Evolutionary conservation across 495 filamentous ascomycete species (phyloP).

Genomic region (Penicillium turbatum): DNA sequence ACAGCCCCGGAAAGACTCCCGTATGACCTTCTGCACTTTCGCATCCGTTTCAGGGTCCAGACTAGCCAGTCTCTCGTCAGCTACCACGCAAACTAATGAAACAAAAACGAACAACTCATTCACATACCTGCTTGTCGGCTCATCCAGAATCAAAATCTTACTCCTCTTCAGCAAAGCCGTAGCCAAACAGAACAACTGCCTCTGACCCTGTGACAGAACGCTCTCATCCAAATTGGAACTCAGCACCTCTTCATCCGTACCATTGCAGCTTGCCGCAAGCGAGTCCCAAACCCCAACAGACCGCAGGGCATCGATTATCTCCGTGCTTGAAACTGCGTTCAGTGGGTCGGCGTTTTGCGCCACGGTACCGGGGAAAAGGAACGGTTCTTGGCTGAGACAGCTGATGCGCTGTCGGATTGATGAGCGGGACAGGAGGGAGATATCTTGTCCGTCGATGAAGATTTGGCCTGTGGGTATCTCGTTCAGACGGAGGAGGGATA

Average conservation of each 20-base stretch:
- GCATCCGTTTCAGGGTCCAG: constrained; percentile 82
- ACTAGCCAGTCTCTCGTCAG: constrained; percentile 75
- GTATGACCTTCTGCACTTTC: constrained; percentile 81
- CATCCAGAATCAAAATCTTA: constrained; percentile 41
- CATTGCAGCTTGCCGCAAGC: not conserved
- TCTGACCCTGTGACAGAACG: constrained; percentile 52
- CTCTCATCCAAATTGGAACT: constrained; percentile 19
- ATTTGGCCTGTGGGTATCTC: constrained; percentile 41
- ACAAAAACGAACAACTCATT: not conserved
- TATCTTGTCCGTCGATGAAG: constrained; percentile 51
- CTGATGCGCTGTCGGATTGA: constrained; percentile 48
- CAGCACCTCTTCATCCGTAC: constrained; percentile 49
- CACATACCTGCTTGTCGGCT: constrained; percentile 42
- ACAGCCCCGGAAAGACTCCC: constrained; percentile 59
- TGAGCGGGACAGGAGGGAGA: constrained; percentile 43
- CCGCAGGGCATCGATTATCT: constrained; percentile 41
- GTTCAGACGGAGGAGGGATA: constrained; percentile 55
- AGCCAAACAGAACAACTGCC: constrained; percentile 55
- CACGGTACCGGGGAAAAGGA: constrained; percentile 53
- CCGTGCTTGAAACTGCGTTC: constrained; percentile 16
- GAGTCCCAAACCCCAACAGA: constrained; percentile 27
- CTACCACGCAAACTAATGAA: not conserved
- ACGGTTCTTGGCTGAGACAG: constrained; percentile 57
- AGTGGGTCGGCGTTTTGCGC: constrained; percentile 53
- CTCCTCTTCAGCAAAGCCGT: constrained; percentile 48